These are phyloP conservation scores for Dichomitus squalens DNA, from an alignment of 1,284 basidiomycete species.

Conservation along the genomic window DNA sequence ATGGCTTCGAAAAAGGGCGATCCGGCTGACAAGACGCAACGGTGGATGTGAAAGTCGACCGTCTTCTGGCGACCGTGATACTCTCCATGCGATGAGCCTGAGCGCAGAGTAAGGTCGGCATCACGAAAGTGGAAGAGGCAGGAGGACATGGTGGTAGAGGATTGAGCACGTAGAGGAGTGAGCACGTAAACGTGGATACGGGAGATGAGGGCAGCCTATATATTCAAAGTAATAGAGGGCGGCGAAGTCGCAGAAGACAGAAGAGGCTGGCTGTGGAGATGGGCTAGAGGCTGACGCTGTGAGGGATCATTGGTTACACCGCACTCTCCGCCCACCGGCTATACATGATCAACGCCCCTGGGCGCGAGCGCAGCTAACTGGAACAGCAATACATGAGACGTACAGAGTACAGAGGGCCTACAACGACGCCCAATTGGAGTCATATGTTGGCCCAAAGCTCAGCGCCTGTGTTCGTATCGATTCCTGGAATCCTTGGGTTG, in stretches of 20 bases:
- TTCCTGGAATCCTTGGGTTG: conserved; percentile 17
- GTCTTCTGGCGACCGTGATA: conserved; percentile 10
- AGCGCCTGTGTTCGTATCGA: conserved; percentile 24
- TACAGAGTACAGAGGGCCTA: not conserved
- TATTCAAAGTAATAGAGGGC: not conserved
- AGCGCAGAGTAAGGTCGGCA: conserved; percentile 58
- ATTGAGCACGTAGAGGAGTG: no score
- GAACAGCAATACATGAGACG: not conserved
- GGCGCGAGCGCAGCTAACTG: not conserved
- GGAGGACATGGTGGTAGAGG: conserved; percentile 20
- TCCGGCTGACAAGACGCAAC: conserved; percentile 57
- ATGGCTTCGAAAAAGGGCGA: conserved; percentile 72
- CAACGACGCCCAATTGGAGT: not conserved
- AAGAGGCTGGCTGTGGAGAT: conserved; percentile 1
- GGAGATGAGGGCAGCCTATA: not conserved
- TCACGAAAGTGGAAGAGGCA: conserved; percentile 46
- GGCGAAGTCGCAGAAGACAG: not conserved
- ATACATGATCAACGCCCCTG: not conserved
- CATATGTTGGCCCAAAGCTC: conserved; percentile 2
- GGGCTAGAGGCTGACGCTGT: not conserved
- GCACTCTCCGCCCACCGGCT: not conserved
- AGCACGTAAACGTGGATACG: not conserved
- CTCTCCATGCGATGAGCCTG: conserved; percentile 27
- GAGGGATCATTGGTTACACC: not conserved
- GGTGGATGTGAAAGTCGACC: conserved; percentile 62